Base-by-base conservation (phyloP, 2,329 filamentous ascomycete species). In the Alternaria triticina region DNA sequence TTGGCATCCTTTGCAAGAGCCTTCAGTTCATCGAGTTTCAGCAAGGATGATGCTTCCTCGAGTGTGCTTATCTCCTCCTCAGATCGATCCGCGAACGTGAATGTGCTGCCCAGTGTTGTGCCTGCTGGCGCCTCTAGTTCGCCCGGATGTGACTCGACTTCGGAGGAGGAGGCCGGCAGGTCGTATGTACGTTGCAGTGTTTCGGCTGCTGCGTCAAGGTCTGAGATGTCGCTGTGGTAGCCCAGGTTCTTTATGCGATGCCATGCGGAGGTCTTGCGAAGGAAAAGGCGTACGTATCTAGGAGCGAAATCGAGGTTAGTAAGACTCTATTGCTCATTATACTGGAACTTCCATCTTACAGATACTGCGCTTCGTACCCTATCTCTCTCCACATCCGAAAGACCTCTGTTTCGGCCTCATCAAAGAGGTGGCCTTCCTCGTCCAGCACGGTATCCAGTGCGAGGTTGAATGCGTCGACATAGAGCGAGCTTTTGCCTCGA, bases 401-500 rank as follows among this genome's bases (percentile, higher is more conserved):
- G 0, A 98, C 86, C 13, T 86, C 83, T 73, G 86, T 87, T 79
- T 99, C 96, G 17, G 88, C 90, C 61, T 89, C 87, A 72, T 96
- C 87, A 76, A 98, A 99, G 0, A 99, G 83, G 79, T 97, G 93
- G 1, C 88, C 86, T 80, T 99, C 96, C 61, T 98, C 93, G 52
- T 93, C 89, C 12, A 98, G 82, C 4, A 99, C 96, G 0, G 93
- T 97, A 62, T 95, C 90, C 52, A 99, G 83, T 3, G 95, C 93
- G 13, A 98, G 84, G 74, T 97, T 97, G 84, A 99, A 99, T 1
- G 96, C 96, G 81, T 99, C 96, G 17, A 97, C 93, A 73, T 99
- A 99, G 59, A 99, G 93, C 1, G 94, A 98, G 74, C 90, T 96
- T 77, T 89, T 90, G 0, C 93, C 93, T 72, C 86, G 88, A 5